Percentiles rank a stretch among this genome's conserved stretches.
Evolutionary conservation across 495 filamentous ascomycete genomes (phyloP).

Genomic region (Xylaria palmicola): DNA sequence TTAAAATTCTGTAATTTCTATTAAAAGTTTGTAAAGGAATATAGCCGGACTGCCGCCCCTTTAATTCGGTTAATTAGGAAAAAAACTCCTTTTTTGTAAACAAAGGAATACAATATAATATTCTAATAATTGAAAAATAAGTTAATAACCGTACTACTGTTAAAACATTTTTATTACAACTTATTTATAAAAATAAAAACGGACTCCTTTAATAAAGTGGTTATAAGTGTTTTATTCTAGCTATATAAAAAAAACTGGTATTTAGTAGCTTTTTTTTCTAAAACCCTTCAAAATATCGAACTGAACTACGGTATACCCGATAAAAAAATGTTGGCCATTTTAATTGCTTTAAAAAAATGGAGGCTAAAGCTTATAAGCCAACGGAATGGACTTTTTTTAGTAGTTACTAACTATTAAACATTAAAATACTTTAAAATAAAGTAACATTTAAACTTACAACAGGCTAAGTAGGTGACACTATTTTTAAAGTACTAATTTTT

Average conservation of each 20-base stretch:
- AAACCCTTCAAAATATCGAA: neutral
- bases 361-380: neutral
- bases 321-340: neutral
- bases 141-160: neutral
- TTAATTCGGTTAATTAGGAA: neutral
- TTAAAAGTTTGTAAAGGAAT: neutral
- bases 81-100: neutral
- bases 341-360: neutral
- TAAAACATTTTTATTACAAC: neutral
- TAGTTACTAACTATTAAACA: neutral
- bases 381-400: neutral
- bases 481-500: neutral
- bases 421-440: neutral
- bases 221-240: neutral
- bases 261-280: neutral
- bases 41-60: neutral
- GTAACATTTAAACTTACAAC: neutral
- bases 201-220: neutral
- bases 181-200: neutral
- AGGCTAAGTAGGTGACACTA: neutral
- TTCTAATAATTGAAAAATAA: neutral
- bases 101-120: neutral
- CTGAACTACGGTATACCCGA: neutral
- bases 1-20: constrained; percentile 5
- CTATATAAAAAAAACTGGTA: neutral